phyloP scores from a whole-genome alignment of 208 protist genomes.

The Leishmania major region DNA sequence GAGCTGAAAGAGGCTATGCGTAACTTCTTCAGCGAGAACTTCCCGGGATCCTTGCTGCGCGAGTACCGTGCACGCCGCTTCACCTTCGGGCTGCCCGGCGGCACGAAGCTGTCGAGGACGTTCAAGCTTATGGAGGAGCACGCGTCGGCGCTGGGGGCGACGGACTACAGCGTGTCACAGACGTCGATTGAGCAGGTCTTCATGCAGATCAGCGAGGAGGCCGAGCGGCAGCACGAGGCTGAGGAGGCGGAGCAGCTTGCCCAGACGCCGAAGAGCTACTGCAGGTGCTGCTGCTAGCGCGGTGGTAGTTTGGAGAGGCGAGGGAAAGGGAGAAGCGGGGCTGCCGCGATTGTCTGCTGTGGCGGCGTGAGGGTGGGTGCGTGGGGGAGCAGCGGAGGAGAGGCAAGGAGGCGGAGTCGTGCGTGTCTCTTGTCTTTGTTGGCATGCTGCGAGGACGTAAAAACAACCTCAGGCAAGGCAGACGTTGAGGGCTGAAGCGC shows the following conservation, averaged over 20 bases:
- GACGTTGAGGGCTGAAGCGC: background rate
- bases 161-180: slow-evolving; percentile 79
- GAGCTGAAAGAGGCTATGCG: slow-evolving; percentile 15
- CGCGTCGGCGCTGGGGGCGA: slow-evolving; percentile 34
- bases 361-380: background rate
- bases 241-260: slow-evolving; percentile 14
- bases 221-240: slow-evolving; percentile 25
- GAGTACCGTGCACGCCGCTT: background rate
- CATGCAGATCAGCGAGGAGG: slow-evolving; percentile 60
- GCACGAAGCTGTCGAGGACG: slow-evolving; percentile 37
- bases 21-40: background rate
- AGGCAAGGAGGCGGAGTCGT: background rate
- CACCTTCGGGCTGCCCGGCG: background rate
- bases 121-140: slow-evolving; percentile 56
- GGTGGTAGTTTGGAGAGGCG: background rate
- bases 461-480: background rate
- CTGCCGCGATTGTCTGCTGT: background rate
- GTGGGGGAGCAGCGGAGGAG: background rate
- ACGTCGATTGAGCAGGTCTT: slow-evolving; percentile 34
- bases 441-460: background rate
- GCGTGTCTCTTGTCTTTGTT: background rate
- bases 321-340: background rate
- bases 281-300: background rate
- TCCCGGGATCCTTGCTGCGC: background rate
- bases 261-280: background rate